A percentile compares a stretch with the other conserved stretches of the same genome.
These are phyloP conservation scores for Escallonia rubra DNA, from an alignment of 129 eudicot genomes.

Conservation along the genomic window DNA sequence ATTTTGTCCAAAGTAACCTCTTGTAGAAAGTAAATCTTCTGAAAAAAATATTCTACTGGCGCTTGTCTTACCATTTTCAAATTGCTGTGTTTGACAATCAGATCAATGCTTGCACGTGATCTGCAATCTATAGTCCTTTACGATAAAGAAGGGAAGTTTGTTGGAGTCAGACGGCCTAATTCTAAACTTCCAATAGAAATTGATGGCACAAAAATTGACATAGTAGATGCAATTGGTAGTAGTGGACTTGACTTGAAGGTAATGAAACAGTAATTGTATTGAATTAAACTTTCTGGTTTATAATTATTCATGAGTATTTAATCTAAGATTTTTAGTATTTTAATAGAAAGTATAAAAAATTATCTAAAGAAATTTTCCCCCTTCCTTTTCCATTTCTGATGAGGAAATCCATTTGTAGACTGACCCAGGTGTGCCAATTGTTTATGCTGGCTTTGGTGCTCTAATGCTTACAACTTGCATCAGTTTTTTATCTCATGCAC, in stretches of 20 bases:
- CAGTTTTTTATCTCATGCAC: constrained; percentile 85
- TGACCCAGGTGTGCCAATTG: constrained; percentile 96
- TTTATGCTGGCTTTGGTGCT: constrained; percentile 94
- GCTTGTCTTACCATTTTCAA: neutral
- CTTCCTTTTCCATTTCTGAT: neutral
- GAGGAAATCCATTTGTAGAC: constrained; percentile 40
- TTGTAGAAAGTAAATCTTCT: neutral
- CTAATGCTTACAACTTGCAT: constrained; percentile 98
- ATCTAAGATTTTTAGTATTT: too few species aligned
- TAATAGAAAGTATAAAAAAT: neutral
- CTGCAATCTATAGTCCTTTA: constrained; percentile 87
- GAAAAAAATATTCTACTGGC: neutral
- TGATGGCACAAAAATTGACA: constrained; percentile 72
- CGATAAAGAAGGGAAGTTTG: constrained; percentile 93
- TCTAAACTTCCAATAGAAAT: constrained; percentile 91
- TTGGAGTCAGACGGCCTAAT: constrained; percentile 81
- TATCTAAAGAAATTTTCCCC: constrained; percentile 2
- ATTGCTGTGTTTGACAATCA: constrained; percentile 18
- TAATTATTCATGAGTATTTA: too few species aligned
- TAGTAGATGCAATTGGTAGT: constrained; percentile 89
- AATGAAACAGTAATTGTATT: constrained; percentile 1
- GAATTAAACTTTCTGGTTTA: too few species aligned
- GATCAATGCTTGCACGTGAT: constrained; percentile 99
- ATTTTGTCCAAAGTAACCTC: neutral
- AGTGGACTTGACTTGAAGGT: constrained; percentile 97